phyloP scores from a whole-genome alignment of 208 protist genomes.

The Trypanosoma congolense region DNA sequence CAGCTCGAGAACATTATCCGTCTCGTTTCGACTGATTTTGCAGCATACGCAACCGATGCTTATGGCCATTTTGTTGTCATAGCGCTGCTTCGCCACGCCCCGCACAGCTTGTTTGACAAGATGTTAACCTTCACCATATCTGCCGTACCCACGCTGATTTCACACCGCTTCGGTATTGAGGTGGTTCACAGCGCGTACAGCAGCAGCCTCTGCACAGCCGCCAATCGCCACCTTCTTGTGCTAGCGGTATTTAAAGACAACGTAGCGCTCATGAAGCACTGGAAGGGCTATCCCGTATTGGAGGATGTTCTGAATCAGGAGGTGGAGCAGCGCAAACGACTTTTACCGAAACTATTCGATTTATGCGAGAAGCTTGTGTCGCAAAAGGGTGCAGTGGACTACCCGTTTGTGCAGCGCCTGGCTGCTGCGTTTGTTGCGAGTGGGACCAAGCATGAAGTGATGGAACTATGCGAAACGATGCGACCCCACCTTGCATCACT shows the following conservation, averaged over 20 bases:
- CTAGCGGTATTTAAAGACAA: slow-evolving; percentile 84
- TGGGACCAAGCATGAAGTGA: slow-evolving; percentile 79
- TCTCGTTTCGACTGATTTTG: slow-evolving; percentile 55
- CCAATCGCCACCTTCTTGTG: slow-evolving; percentile 68
- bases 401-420: slow-evolving; percentile 83
- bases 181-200: slow-evolving; percentile 80
- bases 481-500: slow-evolving; percentile 68
- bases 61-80: slow-evolving; percentile 82
- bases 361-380: slow-evolving; percentile 85
- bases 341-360: slow-evolving; percentile 78
- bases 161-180: slow-evolving; percentile 85
- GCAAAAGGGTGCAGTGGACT: slow-evolving; percentile 80
- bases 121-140: slow-evolving; percentile 61
- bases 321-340: slow-evolving; percentile 58
- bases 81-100: slow-evolving; percentile 78
- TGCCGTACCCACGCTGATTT: slow-evolving; percentile 60
- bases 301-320: slow-evolving; percentile 64
- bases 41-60: slow-evolving; percentile 62
- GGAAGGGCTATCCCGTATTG: slow-evolving; percentile 76
- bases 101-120: slow-evolving; percentile 65
- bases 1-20: slow-evolving; percentile 62
- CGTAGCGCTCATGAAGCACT: slow-evolving; percentile 80
- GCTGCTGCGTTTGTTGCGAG: slow-evolving; percentile 56
- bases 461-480: slow-evolving; percentile 81
- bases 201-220: slow-evolving; percentile 63